Percentiles rank a stretch among this genome's conserved stretches.
Evolutionary conservation across 495 filamentous ascomycete genomes (phyloP).

Genomic region (Penicillium longicatenatum): DNA sequence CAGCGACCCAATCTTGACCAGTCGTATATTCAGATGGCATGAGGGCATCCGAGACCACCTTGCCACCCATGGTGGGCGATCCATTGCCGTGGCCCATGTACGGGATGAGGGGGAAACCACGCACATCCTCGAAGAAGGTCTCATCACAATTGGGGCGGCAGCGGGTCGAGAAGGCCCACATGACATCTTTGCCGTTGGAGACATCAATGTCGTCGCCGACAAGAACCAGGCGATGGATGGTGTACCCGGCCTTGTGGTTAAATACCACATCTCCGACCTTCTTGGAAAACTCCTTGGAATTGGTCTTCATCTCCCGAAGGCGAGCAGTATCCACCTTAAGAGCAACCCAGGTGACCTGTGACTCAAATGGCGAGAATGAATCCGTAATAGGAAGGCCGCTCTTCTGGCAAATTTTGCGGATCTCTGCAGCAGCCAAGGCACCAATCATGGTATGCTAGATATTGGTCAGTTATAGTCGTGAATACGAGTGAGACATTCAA

Average conservation of each 20-base stretch:
- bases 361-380: conserved; percentile 41
- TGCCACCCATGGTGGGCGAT: conserved; percentile 32
- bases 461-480: neutral
- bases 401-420: conserved; percentile 39
- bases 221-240: conserved; percentile 40
- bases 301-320: conserved; percentile 35
- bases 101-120: conserved; percentile 41
- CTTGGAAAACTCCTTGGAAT: conserved; percentile 29
- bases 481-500: neutral
- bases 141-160: conserved; percentile 41
- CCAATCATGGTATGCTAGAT: conserved; percentile 41
- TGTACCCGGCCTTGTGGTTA: conserved; percentile 38
- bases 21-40: conserved; percentile 39
- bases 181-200: conserved; percentile 37
- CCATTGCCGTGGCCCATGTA: conserved; percentile 40
- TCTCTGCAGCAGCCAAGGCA: conserved; percentile 40
- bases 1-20: conserved; percentile 33
- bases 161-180: conserved; percentile 47
- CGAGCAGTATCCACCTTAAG: conserved; percentile 35
- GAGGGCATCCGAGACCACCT: conserved; percentile 43
- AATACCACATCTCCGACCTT: conserved; percentile 40
- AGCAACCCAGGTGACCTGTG: conserved; percentile 44
- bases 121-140: conserved; percentile 40
- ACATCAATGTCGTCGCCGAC: conserved; percentile 45
- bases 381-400: conserved; percentile 37